Percentiles rank a stretch among this genome's conserved stretches.
These are phyloP conservation scores for Aspergillus olivimuriae DNA, from an alignment of 495 filamentous ascomycete genomes.

Conservation along the genomic window DNA sequence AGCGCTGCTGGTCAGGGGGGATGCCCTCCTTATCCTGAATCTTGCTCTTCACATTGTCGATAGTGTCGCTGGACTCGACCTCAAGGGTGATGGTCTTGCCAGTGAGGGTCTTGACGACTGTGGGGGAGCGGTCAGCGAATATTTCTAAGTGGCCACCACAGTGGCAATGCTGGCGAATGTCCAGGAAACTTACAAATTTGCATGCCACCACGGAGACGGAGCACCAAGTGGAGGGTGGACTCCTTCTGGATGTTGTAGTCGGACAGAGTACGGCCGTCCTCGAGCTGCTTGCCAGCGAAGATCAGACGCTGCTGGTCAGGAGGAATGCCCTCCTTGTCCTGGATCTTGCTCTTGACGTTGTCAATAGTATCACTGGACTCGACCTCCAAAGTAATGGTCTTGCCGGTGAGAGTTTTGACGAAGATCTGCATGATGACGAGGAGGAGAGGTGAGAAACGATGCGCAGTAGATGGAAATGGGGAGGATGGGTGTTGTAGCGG, in stretches of 20 bases:
- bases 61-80: constrained; percentile 92
- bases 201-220: constrained; percentile 98
- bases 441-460: constrained; percentile 11
- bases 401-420: constrained; percentile 95
- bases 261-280: constrained; percentile 91
- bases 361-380: constrained; percentile 98
- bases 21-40: constrained; percentile 78
- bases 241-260: constrained; percentile 99
- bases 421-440: constrained; percentile 82
- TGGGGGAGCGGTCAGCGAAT: constrained; percentile 14
- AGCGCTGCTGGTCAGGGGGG: constrained; percentile 68
- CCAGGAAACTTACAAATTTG: constrained; percentile 71
- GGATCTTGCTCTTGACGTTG: constrained; percentile 98
- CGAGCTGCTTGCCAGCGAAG: constrained; percentile 97
- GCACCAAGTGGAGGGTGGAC: constrained; percentile 89
- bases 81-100: constrained; percentile 98
- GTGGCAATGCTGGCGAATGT: constrained; percentile 10
- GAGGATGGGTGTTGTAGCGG: constrained; percentile 11
- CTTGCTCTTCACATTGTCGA: constrained; percentile 89
- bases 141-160: constrained; percentile 1
- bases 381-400: constrained; percentile 99
- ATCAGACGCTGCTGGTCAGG: constrained; percentile 98
- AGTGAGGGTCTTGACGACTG: constrained; percentile 82
- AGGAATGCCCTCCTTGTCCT: constrained; percentile 98
- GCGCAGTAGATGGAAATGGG: constrained; percentile 9